Conservation (phyloP, 1,284 basidiomycete species). For the Pseudozyma flocculosa region DNA sequence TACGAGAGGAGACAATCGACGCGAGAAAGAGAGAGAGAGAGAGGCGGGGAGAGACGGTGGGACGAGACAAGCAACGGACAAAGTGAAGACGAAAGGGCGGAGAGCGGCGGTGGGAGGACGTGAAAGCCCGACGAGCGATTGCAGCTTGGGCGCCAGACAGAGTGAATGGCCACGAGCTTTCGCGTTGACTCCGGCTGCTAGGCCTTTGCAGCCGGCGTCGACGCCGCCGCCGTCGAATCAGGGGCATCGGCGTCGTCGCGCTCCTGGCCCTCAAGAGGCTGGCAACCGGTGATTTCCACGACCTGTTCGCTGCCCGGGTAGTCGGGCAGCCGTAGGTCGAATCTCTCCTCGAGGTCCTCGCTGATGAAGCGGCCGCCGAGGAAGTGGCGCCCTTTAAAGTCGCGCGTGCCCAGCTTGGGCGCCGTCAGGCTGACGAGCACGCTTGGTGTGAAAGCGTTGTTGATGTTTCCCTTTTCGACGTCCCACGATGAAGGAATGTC, state of each 20-base stretch:
- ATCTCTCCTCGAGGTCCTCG: constrained; percentile 32
- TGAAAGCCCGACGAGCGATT: too few species aligned
- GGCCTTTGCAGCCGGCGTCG: too few species aligned
- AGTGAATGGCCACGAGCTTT: too few species aligned
- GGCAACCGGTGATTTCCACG: constrained; percentile 51
- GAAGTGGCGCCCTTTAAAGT: constrained; percentile 78
- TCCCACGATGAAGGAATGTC: constrained; percentile 98
- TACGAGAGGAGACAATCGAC: too few species aligned
- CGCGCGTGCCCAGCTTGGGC: constrained; percentile 81
- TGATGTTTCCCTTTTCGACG: constrained; percentile 70
- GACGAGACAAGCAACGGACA: too few species aligned
- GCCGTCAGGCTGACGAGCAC: constrained; percentile 88
- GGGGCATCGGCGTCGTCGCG: background rate
- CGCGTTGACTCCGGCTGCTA: too few species aligned
- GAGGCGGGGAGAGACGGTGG: too few species aligned
- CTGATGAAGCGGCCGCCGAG: constrained; percentile 89
- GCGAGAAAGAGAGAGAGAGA: too few species aligned
- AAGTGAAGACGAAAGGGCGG: too few species aligned
- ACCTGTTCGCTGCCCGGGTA: constrained; percentile 50
- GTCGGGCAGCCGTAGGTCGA: constrained; percentile 38
- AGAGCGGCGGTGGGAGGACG: too few species aligned
- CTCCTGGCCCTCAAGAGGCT: constrained; percentile 18
- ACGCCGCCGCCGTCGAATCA: background rate
- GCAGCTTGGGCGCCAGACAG: too few species aligned
- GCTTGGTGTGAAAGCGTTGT: constrained; percentile 68